Evolutionary conservation across 1,139 yeast genomes (phyloP).

Genomic region (Magnusiomyces tetraspermus): DNA sequence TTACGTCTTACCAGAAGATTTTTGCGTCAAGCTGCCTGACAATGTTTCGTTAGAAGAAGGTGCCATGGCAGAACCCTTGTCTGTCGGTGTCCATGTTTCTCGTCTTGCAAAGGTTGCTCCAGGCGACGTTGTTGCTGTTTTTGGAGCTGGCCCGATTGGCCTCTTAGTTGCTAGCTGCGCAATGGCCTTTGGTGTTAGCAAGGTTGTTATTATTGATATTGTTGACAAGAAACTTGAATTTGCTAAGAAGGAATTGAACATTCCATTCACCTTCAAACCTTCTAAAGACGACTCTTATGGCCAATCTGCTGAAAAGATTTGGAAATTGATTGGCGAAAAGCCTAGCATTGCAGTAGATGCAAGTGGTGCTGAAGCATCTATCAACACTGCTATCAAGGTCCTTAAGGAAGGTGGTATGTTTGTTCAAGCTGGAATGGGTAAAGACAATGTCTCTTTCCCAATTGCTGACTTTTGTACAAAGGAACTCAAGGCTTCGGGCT

Average conservation of each 20-base stretch:
- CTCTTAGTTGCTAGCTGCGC: slow-evolving; percentile 70
- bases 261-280: slow-evolving; percentile 51
- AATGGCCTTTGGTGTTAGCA: slow-evolving; percentile 70
- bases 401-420: slow-evolving; percentile 55
- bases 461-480: slow-evolving; percentile 60
- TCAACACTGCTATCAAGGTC: slow-evolving; percentile 51
- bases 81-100: slow-evolving; percentile 79
- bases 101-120: slow-evolving; percentile 57
- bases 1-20: slow-evolving; percentile 73
- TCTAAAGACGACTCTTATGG: slow-evolving; percentile 26
- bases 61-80: slow-evolving; percentile 79
- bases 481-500: slow-evolving; percentile 63
- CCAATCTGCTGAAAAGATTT: slow-evolving; percentile 34
- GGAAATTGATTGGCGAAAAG: slow-evolving; percentile 36
- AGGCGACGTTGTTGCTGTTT: slow-evolving; percentile 68
- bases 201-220: slow-evolving; percentile 57
- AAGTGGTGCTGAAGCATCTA: slow-evolving; percentile 61
- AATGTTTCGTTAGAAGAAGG: slow-evolving; percentile 73
- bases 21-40: slow-evolving; percentile 69
- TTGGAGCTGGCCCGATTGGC: slow-evolving; percentile 95
- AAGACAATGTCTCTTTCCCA: slow-evolving; percentile 59
- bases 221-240: slow-evolving; percentile 49
- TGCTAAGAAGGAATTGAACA: slow-evolving; percentile 43
- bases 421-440: slow-evolving; percentile 74
- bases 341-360: slow-evolving; percentile 63